Conservation (phyloP, 805 yeast genomes). For the Candida boleticola region DNA sequence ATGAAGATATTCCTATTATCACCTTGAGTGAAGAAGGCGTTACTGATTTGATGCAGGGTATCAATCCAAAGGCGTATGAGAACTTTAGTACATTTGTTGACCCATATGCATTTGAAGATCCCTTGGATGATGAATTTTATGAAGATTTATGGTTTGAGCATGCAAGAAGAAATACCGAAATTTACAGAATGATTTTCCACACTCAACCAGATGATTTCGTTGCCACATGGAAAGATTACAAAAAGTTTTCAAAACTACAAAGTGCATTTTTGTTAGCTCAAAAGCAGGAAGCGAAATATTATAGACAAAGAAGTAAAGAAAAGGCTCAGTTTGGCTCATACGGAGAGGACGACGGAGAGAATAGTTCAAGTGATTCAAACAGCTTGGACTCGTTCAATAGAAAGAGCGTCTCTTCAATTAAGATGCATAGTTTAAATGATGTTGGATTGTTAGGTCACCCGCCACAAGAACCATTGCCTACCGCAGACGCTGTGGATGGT, state of each 20-base stretch:
- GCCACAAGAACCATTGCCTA: constrained; percentile 19
- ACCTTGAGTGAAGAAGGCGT: constrained; percentile 44
- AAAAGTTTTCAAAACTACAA: constrained; percentile 58
- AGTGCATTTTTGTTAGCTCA: constrained; percentile 53
- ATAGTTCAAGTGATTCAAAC: background rate
- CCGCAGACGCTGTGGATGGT: constrained; percentile 7
- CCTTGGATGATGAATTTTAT: constrained; percentile 74
- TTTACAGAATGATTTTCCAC: constrained; percentile 83
- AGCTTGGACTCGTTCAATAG: background rate
- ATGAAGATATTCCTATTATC: constrained; percentile 38
- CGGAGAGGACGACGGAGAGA: constrained; percentile 6
- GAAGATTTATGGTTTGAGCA: constrained; percentile 82
- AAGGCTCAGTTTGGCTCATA: constrained; percentile 13
- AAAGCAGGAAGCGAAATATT: constrained; percentile 28
- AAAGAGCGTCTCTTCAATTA: background rate
- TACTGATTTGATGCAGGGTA: constrained; percentile 34
- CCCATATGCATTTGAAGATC: constrained; percentile 88
- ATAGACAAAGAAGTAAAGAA: constrained; percentile 16
- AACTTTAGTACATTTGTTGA: constrained; percentile 58
- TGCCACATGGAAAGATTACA: constrained; percentile 87
- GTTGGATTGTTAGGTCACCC: constrained; percentile 37
- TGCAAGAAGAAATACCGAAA: constrained; percentile 78
- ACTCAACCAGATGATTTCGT: constrained; percentile 94
- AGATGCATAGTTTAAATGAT: constrained; percentile 14
- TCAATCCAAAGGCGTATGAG: constrained; percentile 37